Percentiles rank a stretch among this genome's conserved stretches.
Evolutionary conservation across 2,329 filamentous ascomycete species (phyloP).

Genomic region (Phyllosticta citrichinensis): DNA sequence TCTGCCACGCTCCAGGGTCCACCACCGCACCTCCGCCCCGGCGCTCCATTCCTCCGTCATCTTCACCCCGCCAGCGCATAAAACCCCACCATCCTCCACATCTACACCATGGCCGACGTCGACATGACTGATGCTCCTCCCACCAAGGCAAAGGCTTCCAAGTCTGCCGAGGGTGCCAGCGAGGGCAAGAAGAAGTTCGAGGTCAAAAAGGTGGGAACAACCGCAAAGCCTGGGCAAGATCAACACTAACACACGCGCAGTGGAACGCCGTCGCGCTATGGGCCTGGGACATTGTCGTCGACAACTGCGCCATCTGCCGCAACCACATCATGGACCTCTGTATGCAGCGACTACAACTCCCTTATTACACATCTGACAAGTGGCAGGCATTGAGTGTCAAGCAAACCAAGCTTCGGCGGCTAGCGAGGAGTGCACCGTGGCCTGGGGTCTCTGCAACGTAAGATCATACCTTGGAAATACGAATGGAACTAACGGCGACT

Average conservation of each 20-base stretch:
- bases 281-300: slow-evolving; percentile 99
- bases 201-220: slow-evolving; percentile 76
- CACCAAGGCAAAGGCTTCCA: slow-evolving; percentile 42
- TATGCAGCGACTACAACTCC: slow-evolving; percentile 33
- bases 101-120: slow-evolving; percentile 70
- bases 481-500: slow-evolving; percentile 10
- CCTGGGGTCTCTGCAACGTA: slow-evolving; percentile 99
- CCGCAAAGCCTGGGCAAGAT: not conserved
- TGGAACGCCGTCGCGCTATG: slow-evolving; percentile 98
- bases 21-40: not conserved
- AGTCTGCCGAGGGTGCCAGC: slow-evolving; percentile 30
- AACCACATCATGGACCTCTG: slow-evolving; percentile 99
- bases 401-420: slow-evolving; percentile 96
- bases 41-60: not conserved
- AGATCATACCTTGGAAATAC: slow-evolving; percentile 29
- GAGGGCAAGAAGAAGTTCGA: slow-evolving; percentile 85
- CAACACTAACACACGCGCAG: slow-evolving; percentile 36
- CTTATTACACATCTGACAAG: not conserved
- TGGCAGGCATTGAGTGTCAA: slow-evolving; percentile 86
- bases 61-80: not conserved
- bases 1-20: not conserved
- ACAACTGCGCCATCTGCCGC: slow-evolving; percentile 98
- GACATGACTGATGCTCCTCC: slow-evolving; percentile 81
- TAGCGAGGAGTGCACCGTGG: slow-evolving; percentile 95
- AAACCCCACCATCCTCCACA: not conserved